Conservation (phyloP, 768 basidiomycete species). For the Boletus rubescentipes region DNA sequence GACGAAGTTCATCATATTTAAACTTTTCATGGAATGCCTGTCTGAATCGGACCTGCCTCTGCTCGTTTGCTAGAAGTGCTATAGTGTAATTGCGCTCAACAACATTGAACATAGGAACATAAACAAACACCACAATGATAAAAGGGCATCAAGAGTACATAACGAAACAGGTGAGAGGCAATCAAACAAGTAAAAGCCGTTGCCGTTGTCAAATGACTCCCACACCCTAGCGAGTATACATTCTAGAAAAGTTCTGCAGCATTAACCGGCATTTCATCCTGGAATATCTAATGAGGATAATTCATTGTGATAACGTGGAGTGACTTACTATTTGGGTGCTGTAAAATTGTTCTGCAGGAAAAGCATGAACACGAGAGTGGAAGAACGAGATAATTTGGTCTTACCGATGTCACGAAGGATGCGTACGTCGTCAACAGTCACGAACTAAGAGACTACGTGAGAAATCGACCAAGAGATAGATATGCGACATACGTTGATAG, state of each 20-base stretch:
- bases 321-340: slow-evolving; percentile 83
- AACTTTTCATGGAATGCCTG: too few species aligned
- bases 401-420: slow-evolving; percentile 95
- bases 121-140: slow-evolving; percentile 7
- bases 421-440: slow-evolving; percentile 93
- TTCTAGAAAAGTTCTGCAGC: slow-evolving; percentile 92
- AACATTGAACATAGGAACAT: slow-evolving; percentile 7
- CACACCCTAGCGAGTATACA: background rate
- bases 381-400: slow-evolving; percentile 24
- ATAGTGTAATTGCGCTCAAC: background rate
- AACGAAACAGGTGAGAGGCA: slow-evolving; percentile 7
- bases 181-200: background rate
- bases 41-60: too few species aligned
- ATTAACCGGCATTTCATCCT: slow-evolving; percentile 99
- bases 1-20: too few species aligned
- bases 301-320: background rate
- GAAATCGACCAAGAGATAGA: slow-evolving; percentile 6
- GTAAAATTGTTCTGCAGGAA: slow-evolving; percentile 83
- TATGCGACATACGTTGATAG: slow-evolving; percentile 80
- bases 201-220: slow-evolving; percentile 1
- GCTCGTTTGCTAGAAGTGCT: background rate
- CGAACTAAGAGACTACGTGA: slow-evolving; percentile 55
- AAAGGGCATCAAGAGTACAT: slow-evolving; percentile 19
- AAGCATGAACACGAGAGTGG: slow-evolving; percentile 11
- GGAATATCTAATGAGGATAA: slow-evolving; percentile 25